Evolutionary conservation across 2,329 filamentous ascomycete genomes (phyloP).

Genomic region (Pyrenochaeta sp.): DNA sequence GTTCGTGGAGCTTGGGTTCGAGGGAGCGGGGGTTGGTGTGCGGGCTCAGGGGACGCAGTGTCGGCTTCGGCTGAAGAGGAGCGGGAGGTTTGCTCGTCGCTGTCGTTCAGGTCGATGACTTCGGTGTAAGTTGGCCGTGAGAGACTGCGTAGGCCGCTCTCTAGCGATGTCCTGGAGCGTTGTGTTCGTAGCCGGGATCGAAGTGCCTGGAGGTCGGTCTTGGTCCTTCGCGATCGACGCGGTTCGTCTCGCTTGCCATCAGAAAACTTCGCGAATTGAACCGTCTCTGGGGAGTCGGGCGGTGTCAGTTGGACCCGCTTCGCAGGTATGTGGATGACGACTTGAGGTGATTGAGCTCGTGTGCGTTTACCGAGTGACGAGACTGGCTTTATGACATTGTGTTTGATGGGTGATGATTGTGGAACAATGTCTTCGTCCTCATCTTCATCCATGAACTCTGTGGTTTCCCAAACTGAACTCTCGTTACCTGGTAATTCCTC

Average conservation of each 20-base stretch:
- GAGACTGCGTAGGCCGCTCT: slow-evolving; percentile 24
- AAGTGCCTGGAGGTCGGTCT: slow-evolving; percentile 12
- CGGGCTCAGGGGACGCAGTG: no score
- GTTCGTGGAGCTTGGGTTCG: no score
- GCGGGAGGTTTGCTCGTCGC: not conserved
- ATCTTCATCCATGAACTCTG: slow-evolving; percentile 14
- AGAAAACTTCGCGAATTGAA: slow-evolving; percentile 26
- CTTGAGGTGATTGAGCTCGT: slow-evolving; percentile 33
- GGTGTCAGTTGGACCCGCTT: slow-evolving; percentile 29
- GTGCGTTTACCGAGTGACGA: slow-evolving; percentile 31
- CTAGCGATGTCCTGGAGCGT: slow-evolving; percentile 18
- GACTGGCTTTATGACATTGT: slow-evolving; percentile 7
- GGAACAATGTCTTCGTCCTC: slow-evolving; percentile 24
- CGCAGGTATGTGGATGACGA: slow-evolving; percentile 34
- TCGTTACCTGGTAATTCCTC: slow-evolving; percentile 8
- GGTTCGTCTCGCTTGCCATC: slow-evolving; percentile 13
- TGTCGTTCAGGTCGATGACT: slow-evolving; percentile 2
- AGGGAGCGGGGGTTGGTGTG: no score
- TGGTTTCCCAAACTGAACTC: slow-evolving; percentile 15
- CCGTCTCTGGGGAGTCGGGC: slow-evolving; percentile 16
- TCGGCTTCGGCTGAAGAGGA: slow-evolving; percentile 4
- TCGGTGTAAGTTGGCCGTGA: slow-evolving; percentile 22
- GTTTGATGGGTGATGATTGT: slow-evolving; percentile 37
- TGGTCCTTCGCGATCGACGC: slow-evolving; percentile 17
- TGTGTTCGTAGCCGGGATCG: slow-evolving; percentile 11